Base-by-base conservation (phyloP, 163 green algal species). In the Scenedesmus sp. region DNA sequence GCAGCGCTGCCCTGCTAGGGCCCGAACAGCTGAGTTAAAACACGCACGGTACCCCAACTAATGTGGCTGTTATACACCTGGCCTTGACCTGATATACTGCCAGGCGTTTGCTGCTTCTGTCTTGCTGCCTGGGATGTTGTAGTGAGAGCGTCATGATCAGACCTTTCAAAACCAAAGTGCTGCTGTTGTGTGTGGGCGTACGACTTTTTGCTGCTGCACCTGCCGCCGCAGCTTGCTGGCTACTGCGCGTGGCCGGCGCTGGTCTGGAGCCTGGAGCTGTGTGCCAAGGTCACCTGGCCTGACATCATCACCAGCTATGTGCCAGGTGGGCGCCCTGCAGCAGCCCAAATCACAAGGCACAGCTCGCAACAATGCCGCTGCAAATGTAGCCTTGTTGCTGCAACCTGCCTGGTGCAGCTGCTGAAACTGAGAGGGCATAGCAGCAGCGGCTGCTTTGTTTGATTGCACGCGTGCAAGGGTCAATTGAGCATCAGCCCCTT, bases 161-260 rank as follows among this genome's bases (percentile, higher is more conserved):
- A 46, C 34, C 34, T 46, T 46, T 46, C 34, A 46, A 46, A 46
- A 46, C 34, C 34, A 46, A 64, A 64, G 59, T 8, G 8, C 9
- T 64, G 8, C 12, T 64, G 16, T n/a, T 8, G 46, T 70, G 23
- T 60, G 81, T 23, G 9, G 54, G 6, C 3, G 1, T 46, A 13
- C 52, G 2, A 7, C 7, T 52, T 3, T 8, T 6, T 54, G 81
- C 54, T 70, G 18, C 77, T 60, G 77, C 34, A 10, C 6, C n/a
- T 46, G 54, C 81, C 57, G 34, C 76, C 34, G 54, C 87, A 91
- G 87, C 57, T 91, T 52, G 55, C 60, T 73, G 87, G 87, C 26
- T 91, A 86, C 26, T 86, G 74, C 54, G 87, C 87, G 15, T 91
- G 87, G 87, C 87, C 87, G 20, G 87, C 57, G 5, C 87, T 91